A percentile compares a stretch with the other conserved stretches of the same genome.
These are phyloP conservation scores for Suillus weaverae DNA, from an alignment of 768 basidiomycete species.

Conservation along the genomic window DNA sequence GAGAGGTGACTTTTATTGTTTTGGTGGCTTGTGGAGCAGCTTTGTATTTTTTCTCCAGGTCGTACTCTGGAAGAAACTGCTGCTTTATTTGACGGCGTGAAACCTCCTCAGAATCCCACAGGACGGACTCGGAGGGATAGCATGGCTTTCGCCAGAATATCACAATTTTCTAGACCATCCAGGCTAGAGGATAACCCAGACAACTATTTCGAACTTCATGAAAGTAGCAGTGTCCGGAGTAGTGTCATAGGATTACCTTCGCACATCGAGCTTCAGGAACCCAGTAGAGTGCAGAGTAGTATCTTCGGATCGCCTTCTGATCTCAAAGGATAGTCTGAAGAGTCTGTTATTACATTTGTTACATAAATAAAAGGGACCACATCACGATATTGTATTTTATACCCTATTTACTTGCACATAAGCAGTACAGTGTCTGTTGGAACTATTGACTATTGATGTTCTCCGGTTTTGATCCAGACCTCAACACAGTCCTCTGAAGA, in stretches of 20 bases:
- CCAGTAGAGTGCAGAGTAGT: neutral
- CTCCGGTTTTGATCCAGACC: conserved; percentile 51
- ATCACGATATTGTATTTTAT: conserved; percentile 14
- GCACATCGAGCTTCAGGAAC: conserved; percentile 10
- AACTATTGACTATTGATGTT: neutral
- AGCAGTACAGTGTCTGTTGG: neutral
- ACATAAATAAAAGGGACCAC: conserved; percentile 1
- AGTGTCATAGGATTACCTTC: neutral
- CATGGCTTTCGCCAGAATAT: conserved; percentile 21
- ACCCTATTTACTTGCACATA: conserved; percentile 2
- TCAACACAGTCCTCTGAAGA: conserved; percentile 56
- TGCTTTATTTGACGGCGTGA: conserved; percentile 63
- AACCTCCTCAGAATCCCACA: conserved; percentile 38
- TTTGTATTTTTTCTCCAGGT: conserved; percentile 33
- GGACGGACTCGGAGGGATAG: conserved; percentile 43
- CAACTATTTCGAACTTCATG: conserved; percentile 9
- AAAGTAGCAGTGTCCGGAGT: neutral
- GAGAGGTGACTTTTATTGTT: conserved; percentile 41
- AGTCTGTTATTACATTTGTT: conserved; percentile 4
- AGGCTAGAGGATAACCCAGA: conserved; percentile 7
- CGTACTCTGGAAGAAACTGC: conserved; percentile 75
- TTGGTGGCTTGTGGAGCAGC: conserved; percentile 8
- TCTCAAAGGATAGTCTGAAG: conserved; percentile 10
- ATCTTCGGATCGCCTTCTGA: neutral
- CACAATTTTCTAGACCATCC: neutral